Base-by-base conservation (phyloP, 1,284 basidiomycete species). In the Singerocomus inundabilis region DNA sequence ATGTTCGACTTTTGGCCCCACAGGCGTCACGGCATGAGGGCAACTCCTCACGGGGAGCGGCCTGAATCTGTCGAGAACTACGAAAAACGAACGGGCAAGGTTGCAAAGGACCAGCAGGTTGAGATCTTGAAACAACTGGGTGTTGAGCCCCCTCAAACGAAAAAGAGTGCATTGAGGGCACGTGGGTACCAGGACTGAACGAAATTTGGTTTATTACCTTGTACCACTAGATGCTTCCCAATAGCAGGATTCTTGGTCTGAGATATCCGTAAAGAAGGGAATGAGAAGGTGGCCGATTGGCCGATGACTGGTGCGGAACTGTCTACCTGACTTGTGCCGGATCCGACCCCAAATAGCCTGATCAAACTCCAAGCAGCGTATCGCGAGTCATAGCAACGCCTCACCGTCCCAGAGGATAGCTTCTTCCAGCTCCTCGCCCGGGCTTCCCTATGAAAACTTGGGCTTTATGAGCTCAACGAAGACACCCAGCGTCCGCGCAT, bases 41-140 rank as follows among this genome's bases (percentile, higher is more conserved):
- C 84, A n/a, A 92, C 90, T 3, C 89, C 89, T 42, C 87, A 86
- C 56, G 91, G 82, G 24, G 88, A 92, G 67, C 78, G 77, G 50
- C 90, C 90, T 2, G 73, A 76, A 18, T 88, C 84, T 0, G 90
- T 91, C n/a, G 79, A 73, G 35, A 84, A 82, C 39, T 91, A 89
- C 62, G 88, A 91, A 69, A 67, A 66, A 39, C 62, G 74, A 57
- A 78, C 75, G 0, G 84, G 85, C n/a, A 83, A 82, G 62, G 60
- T 71, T 38, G 84, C 84, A 1, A 80, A 81, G 56, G 85, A 88
- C 66, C 72, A 81, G 36, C 83, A 85, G 67, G 52, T 80, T 29
- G 84, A 81, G 58, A 72, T 85, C 44, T 86, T 81, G 82, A 78
- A 75, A 63, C 72, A 81, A 64, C 76, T 79, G 55, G 84, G 83